Conservation (phyloP, 306 rosid species). For the Delonix regia region DNA sequence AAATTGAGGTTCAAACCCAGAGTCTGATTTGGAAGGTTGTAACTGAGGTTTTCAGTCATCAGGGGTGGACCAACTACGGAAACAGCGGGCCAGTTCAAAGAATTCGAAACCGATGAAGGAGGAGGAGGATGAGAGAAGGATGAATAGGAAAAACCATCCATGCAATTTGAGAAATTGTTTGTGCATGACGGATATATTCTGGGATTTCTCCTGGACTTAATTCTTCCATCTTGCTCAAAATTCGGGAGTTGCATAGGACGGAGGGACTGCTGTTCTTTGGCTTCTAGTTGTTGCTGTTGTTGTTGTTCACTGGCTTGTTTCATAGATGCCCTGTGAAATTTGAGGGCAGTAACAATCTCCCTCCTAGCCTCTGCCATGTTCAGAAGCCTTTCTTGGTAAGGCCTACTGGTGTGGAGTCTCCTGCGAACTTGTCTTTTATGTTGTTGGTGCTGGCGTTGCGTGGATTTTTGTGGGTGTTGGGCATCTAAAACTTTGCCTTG, state of each 20-base stretch:
- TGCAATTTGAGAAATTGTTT: constrained; percentile 42
- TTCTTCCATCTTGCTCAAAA: constrained; percentile 55
- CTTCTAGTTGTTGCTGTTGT: constrained; percentile 51
- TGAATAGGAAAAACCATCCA: constrained; percentile 38
- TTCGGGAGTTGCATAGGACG: constrained; percentile 41
- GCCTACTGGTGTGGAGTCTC: constrained; percentile 73
- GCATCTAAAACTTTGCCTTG: constrained; percentile 42
- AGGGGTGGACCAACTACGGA: constrained; percentile 46
- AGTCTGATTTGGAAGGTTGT: constrained; percentile 71
- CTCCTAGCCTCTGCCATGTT: constrained; percentile 96
- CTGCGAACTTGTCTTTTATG: constrained; percentile 81
- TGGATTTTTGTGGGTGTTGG: constrained; percentile 39
- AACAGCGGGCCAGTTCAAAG: constrained; percentile 48
- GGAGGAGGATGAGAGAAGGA: constrained; percentile 37
- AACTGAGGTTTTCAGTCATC: constrained; percentile 53
- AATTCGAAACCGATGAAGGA: constrained; percentile 37
- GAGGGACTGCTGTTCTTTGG: constrained; percentile 38
- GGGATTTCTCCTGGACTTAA: constrained; percentile 59
- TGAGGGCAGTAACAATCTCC: constrained; percentile 89
- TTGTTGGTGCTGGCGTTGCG: constrained; percentile 52
- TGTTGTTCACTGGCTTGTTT: constrained; percentile 70
- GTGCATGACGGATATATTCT: constrained; percentile 60
- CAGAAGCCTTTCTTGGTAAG: constrained; percentile 76
- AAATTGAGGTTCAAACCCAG: constrained; percentile 87
- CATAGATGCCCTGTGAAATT: constrained; percentile 88